Percentiles rank a stretch among this genome's conserved stretches.
These are phyloP conservation scores for Suhomyces taliae DNA, from an alignment of 1,139 yeast genomes.

Conservation along the genomic window DNA sequence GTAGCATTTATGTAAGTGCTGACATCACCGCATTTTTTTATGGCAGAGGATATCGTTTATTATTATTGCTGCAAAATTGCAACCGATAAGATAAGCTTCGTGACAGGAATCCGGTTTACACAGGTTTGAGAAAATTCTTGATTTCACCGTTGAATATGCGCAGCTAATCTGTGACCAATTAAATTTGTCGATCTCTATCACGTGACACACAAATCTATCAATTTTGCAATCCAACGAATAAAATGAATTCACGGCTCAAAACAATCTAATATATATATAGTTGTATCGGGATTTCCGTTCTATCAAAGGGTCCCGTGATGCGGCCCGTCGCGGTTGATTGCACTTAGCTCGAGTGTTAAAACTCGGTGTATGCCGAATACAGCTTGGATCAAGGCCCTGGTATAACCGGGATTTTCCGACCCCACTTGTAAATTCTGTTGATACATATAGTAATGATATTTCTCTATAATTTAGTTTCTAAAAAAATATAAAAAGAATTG, in stretches of 20 bases:
- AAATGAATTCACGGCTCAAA: not conserved
- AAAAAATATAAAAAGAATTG: no score
- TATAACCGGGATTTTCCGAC: slow-evolving; percentile 4
- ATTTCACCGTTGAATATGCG: not conserved
- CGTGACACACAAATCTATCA: not conserved
- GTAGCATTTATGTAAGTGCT: not conserved
- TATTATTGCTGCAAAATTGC: not conserved
- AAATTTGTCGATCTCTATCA: not conserved
- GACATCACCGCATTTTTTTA: no score
- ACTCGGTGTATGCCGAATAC: slow-evolving; percentile 1
- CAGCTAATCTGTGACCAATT: slow-evolving; percentile 2
- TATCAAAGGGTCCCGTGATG: slow-evolving; percentile 5
- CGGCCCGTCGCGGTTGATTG: slow-evolving; percentile 13
- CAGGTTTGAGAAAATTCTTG: slow-evolving; percentile 1
- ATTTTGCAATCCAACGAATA: slow-evolving; percentile 1
- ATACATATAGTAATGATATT: no score
- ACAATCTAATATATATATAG: not conserved
- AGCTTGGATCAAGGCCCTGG: not conserved
- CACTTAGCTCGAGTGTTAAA: slow-evolving; percentile 4
- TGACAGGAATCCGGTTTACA: not conserved
- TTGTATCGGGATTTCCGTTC: not conserved
- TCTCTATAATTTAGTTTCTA: no score
- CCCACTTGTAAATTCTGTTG: not conserved
- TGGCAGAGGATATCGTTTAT: no score
- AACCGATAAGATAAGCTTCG: not conserved